Base-by-base conservation (phyloP, 1,284 basidiomycete species). In the Apiotrichum gracile region DNA sequence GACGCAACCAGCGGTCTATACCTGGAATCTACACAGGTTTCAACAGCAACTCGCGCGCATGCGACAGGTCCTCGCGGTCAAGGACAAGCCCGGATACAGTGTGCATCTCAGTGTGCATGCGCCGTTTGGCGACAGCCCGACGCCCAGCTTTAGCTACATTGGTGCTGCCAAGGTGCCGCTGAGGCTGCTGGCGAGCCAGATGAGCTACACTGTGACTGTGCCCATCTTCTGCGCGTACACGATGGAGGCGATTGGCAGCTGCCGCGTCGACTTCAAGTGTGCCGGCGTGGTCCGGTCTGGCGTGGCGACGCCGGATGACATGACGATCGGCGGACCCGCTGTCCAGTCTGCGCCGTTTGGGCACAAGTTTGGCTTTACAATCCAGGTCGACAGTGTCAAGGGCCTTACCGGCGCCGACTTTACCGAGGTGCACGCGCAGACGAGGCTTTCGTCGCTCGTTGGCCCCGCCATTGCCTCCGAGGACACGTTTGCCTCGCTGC, bases 141-240 rank as follows among this genome's bases (percentile, higher is more conserved):
- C 89, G 1, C 87, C 89, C 0, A 84, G 86, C 59, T 92, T 87
- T 70, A 92, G 91, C 5, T 94, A 93, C 73, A 85, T 97, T 52
- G 96, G 93, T 42, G 86, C 88, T 60, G 86, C 89, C 0, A 74
- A 88, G 21, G 80, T 94, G 47, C 90, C 91, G 4, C 80, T 98
- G 25, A 83, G 85, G 0, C 85, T 91, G 5, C 80, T 98, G 29
- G 84, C 83, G 14, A 83, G 88, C 37, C 81, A 85, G 49, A 76
- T 89, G n/a, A 85, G 88, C 0, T 87, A 86, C 7, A 81, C 80
- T 2, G 84, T 83, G 24, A 82, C 80, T 1, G 82, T 88, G 14
- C 89, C 91, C 3, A 92, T 97, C 67, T 89, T 91, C 68, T 93
- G 89, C 68, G 83, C 87, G 42, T 93, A 92, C 68, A 94, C 91